These are phyloP conservation scores for Drechslerella stenobrocha DNA, from an alignment of 2,329 filamentous ascomycete species.

Conservation along the genomic window DNA sequence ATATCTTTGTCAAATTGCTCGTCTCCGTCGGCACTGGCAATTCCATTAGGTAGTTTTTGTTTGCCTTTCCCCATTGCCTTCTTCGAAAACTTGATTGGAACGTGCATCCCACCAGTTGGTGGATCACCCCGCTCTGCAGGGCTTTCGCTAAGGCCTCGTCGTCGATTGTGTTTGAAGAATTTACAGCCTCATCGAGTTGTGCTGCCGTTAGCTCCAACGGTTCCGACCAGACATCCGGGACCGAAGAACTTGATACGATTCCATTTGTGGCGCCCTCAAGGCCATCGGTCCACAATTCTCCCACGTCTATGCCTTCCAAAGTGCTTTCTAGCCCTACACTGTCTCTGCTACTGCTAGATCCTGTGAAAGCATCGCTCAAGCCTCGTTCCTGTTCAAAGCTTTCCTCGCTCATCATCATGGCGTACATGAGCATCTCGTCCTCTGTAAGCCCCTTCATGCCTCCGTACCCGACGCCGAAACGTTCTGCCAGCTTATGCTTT, in stretches of 20 bases:
- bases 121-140: conserved; percentile 55
- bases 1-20: conserved; percentile 62
- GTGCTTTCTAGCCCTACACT: conserved; percentile 54
- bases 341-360: conserved; percentile 13
- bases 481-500: conserved; percentile 70
- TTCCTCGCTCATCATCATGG: conserved; percentile 69
- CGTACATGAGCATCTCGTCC: conserved; percentile 68
- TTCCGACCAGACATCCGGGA: conserved; percentile 7
- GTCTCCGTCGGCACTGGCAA: conserved; percentile 45
- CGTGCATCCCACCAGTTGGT: conserved; percentile 61
- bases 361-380: conserved; percentile 57
- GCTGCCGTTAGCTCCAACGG: background rate
- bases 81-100: conserved; percentile 60
- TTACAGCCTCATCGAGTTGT: too few relatives aligned
- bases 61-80: conserved; percentile 59
- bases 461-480: conserved; percentile 78
- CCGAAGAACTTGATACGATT: conserved; percentile 9
- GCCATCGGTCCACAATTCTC: conserved; percentile 33
- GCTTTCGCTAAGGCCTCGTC: conserved; percentile 42
- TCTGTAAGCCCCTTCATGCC: conserved; percentile 63
- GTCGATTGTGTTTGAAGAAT: conserved; percentile 9
- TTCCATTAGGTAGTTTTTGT: conserved; percentile 36
- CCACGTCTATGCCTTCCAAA: conserved; percentile 13
- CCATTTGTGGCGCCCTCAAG: conserved; percentile 13
- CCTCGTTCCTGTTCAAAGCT: conserved; percentile 62